Percentiles rank a stretch among this genome's conserved stretches.
Conservation (phyloP, 1,284 basidiomycete species). For the Tilletiaria anomala region DNA sequence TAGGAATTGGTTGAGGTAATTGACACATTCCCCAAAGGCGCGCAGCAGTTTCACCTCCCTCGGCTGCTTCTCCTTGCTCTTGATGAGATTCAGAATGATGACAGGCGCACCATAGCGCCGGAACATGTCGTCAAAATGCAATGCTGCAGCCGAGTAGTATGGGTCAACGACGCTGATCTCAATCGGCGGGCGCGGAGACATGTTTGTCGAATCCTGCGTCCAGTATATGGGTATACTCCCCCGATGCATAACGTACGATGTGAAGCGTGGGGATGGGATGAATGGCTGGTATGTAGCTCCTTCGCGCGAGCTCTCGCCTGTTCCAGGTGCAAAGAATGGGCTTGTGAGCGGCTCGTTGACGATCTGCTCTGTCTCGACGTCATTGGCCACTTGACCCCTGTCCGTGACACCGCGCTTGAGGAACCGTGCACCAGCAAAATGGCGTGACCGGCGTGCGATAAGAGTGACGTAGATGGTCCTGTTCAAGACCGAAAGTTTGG, state of each 20-base stretch:
- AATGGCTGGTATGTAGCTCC: conserved; percentile 45
- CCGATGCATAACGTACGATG: conserved; percentile 89
- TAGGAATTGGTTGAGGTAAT: conserved; percentile 89
- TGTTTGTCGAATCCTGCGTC: conserved; percentile 82
- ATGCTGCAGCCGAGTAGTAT: conserved; percentile 80
- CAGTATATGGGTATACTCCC: conserved; percentile 92
- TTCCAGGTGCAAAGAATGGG: conserved; percentile 25
- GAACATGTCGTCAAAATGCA: conserved; percentile 86
- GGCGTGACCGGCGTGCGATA: conserved; percentile 81
- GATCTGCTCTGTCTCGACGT: conserved; percentile 98
- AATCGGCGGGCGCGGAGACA: conserved; percentile 83
- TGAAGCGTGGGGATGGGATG: conserved; percentile 55
- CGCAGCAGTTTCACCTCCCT: conserved; percentile 84
- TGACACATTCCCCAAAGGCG: conserved; percentile 81
- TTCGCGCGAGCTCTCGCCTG: neutral
- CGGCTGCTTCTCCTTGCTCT: conserved; percentile 50
- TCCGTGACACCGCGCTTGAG: conserved; percentile 88
- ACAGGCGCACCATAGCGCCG: conserved; percentile 77
- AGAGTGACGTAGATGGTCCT: conserved; percentile 83
- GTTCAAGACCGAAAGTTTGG: conserved; percentile 80
- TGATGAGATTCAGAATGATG: conserved; percentile 85
- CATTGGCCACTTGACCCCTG: conserved; percentile 84
- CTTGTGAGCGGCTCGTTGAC: conserved; percentile 82
- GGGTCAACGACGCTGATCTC: conserved; percentile 81
- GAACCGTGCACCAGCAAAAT: conserved; percentile 91